Percentiles rank a stretch among this genome's conserved stretches.
Evolutionary conservation across 768 basidiomycete genomes (phyloP).

Genomic region (Holtermannia corniformis): DNA sequence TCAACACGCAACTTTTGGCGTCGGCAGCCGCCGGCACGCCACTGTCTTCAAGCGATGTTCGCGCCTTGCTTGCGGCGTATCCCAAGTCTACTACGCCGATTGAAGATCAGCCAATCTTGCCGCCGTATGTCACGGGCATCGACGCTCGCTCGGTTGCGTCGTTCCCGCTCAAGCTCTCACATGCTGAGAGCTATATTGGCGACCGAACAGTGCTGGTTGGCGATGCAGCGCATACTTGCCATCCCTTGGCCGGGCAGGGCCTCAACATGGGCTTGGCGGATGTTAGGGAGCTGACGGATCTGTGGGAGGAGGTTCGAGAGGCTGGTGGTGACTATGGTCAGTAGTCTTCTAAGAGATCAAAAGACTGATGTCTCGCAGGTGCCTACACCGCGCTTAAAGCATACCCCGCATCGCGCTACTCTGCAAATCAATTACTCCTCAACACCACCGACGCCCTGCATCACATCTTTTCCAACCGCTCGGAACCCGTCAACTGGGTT

Average conservation of each 20-base stretch:
- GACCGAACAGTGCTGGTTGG: constrained; percentile 78
- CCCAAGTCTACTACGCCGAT: constrained; percentile 29
- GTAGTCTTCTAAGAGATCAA: constrained; percentile 20
- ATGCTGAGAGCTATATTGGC: constrained; percentile 78
- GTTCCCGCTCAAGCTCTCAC: constrained; percentile 79
- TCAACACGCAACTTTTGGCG: constrained; percentile 25
- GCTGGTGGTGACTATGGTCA: constrained; percentile 75
- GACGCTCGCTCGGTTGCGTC: constrained; percentile 69
- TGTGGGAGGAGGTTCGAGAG: constrained; percentile 52
- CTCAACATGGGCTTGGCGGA: constrained; percentile 89
- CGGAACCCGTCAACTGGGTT: constrained; percentile 68
- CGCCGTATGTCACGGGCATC: constrained; percentile 63
- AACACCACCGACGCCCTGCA: constrained; percentile 80
- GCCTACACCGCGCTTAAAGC: constrained; percentile 63
- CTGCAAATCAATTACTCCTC: constrained; percentile 77
- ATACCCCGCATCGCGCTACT: constrained; percentile 72
- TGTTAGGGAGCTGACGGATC: constrained; percentile 59
- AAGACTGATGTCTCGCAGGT: constrained; percentile 44
- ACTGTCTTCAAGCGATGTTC: constrained; percentile 48
- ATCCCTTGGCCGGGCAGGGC: constrained; percentile 93
- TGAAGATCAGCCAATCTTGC: constrained; percentile 53
- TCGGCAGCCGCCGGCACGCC: constrained; percentile 4
- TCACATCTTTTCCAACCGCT: constrained; percentile 65
- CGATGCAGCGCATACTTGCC: constrained; percentile 90
- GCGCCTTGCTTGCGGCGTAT: constrained; percentile 47